These are phyloP conservation scores for Morella rubra DNA, from an alignment of 306 rosid species.

Conservation along the genomic window DNA sequence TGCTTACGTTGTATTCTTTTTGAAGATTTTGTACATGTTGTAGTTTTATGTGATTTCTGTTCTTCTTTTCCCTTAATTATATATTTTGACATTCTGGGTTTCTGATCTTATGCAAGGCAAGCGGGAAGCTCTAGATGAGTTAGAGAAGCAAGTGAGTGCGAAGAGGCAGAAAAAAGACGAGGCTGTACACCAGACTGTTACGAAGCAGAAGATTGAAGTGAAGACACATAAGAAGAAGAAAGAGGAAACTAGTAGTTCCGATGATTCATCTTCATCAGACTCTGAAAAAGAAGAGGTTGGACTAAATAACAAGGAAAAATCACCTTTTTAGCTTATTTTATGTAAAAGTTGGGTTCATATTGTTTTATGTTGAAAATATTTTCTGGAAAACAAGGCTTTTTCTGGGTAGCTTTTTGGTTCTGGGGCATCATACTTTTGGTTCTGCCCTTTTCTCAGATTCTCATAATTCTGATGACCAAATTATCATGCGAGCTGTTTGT, in stretches of 20 bases:
- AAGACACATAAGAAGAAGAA: conserved; percentile 49
- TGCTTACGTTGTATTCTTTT: background rate
- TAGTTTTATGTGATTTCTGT: background rate
- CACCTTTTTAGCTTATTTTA: background rate
- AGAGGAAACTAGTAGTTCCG: conserved; percentile 53
- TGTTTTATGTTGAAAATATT: background rate
- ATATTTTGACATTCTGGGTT: background rate
- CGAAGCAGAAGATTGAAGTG: conserved; percentile 49
- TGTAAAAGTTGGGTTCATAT: background rate
- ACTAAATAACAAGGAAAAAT: background rate
- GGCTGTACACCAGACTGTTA: conserved; percentile 41
- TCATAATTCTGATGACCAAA: background rate
- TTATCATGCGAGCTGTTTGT: background rate
- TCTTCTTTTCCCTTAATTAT: background rate
- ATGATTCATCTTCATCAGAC: conserved; percentile 51
- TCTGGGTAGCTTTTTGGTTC: background rate
- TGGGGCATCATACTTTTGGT: background rate
- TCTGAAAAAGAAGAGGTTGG: conserved; percentile 63
- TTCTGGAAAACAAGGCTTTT: too few species aligned
- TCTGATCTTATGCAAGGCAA: conserved; percentile 41
- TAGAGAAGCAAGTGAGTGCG: conserved; percentile 47
- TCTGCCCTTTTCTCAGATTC: background rate
- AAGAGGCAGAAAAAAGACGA: conserved; percentile 72
- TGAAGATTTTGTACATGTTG: background rate
- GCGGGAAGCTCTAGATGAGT: conserved; percentile 59